Evolutionary conservation across 768 basidiomycete genomes (phyloP).

Genomic region (Leccinum uliginosum): DNA sequence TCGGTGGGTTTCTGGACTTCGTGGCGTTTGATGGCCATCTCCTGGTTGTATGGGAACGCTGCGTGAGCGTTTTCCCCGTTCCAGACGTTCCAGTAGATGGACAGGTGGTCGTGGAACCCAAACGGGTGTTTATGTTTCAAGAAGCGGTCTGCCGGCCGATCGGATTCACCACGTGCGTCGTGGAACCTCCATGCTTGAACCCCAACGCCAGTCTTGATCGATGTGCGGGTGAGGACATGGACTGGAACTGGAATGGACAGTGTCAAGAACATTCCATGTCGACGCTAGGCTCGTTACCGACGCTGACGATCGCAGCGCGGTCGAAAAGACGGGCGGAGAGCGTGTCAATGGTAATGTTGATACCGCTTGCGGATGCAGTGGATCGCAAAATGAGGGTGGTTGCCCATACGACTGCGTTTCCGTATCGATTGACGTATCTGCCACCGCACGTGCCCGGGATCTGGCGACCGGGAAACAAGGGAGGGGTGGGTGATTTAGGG

Average conservation of each 20-base stretch:
- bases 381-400: background rate
- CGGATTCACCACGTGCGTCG: slow-evolving; percentile 26
- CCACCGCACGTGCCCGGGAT: slow-evolving; percentile 4
- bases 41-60: slow-evolving; percentile 26
- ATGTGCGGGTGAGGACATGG: background rate
- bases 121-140: slow-evolving; percentile 25
- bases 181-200: background rate
- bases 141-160: slow-evolving; percentile 22
- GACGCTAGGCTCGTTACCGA: background rate
- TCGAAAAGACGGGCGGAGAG: slow-evolving; percentile 5
- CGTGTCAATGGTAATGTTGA: slow-evolving; percentile 24
- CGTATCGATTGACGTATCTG: slow-evolving; percentile 18
- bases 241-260: background rate
- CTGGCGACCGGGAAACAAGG: background rate
- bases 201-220: background rate
- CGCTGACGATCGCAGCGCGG: slow-evolving; percentile 27
- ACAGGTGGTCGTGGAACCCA: slow-evolving; percentile 17
- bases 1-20: slow-evolving; percentile 25
- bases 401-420: slow-evolving; percentile 7
- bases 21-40: slow-evolving; percentile 20
- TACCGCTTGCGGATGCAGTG: slow-evolving; percentile 15
- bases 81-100: slow-evolving; percentile 21
- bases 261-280: background rate
- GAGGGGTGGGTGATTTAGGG: background rate
- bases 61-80: slow-evolving; percentile 25